phyloP scores from a whole-genome alignment of 495 filamentous ascomycete genomes.

The Aspergillus incahuasiensis region DNA sequence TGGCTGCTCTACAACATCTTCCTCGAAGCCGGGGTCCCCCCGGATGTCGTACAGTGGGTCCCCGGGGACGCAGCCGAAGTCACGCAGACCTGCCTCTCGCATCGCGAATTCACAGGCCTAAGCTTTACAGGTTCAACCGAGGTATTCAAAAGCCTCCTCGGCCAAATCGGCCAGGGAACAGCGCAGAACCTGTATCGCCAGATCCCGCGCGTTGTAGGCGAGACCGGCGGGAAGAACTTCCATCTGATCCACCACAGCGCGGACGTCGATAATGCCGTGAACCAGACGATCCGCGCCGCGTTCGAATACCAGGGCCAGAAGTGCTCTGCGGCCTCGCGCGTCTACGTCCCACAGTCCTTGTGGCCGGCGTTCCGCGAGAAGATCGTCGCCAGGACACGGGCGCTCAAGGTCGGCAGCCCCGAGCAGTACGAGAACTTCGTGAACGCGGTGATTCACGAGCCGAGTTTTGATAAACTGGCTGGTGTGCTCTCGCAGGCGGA shows the following conservation, averaged over 20 bases:
- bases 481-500: slow-evolving; percentile 68
- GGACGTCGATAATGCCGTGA: slow-evolving; percentile 68
- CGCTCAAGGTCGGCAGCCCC: slow-evolving; percentile 55
- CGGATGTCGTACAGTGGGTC: slow-evolving; percentile 80
- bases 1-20: slow-evolving; percentile 75
- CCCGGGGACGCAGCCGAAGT: slow-evolving; percentile 57
- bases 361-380: slow-evolving; percentile 32
- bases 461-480: too few relatives aligned
- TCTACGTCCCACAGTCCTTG: slow-evolving; percentile 64
- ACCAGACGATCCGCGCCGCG: slow-evolving; percentile 77
- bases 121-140: slow-evolving; percentile 79
- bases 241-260: slow-evolving; percentile 73
- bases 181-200: slow-evolving; percentile 62
- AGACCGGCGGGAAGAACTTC: slow-evolving; percentile 92
- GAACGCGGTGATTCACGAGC: slow-evolving; percentile 72
- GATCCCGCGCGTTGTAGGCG: slow-evolving; percentile 78
- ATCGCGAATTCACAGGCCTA: slow-evolving; percentile 68
- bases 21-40: slow-evolving; percentile 77
- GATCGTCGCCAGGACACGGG: too few relatives aligned
- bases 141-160: slow-evolving; percentile 73
- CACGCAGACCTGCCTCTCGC: slow-evolving; percentile 60
- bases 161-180: slow-evolving; percentile 70
- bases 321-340: slow-evolving; percentile 74
- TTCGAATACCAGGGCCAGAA: slow-evolving; percentile 93
- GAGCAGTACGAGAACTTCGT: slow-evolving; percentile 62